Percentiles rank a stretch among this genome's conserved stretches.
These are phyloP conservation scores for Clarireedia homoeocarpa DNA, from an alignment of 2,329 filamentous ascomycete species.

Conservation along the genomic window DNA sequence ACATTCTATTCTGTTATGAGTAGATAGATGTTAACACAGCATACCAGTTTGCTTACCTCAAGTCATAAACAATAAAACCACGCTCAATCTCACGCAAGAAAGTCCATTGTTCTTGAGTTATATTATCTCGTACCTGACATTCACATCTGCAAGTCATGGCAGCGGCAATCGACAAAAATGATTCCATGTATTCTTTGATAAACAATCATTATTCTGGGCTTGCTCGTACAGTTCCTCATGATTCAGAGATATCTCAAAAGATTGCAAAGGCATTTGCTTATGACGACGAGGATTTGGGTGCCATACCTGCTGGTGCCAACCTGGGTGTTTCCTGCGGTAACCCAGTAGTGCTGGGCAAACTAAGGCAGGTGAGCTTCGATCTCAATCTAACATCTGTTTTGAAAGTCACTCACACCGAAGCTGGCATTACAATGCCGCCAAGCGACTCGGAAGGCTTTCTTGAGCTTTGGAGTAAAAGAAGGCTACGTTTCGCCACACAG, in stretches of 20 bases:
- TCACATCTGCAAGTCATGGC: neutral
- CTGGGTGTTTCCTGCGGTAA: constrained; percentile 21
- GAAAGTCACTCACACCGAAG: no score
- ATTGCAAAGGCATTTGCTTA: neutral
- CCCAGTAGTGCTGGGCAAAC: constrained; percentile 13
- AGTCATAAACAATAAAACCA: no score
- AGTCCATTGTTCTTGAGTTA: no score
- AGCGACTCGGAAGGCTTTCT: neutral
- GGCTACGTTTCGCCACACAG: no score
- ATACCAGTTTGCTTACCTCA: no score
- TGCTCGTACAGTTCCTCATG: neutral
- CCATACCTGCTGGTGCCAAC: constrained; percentile 18
- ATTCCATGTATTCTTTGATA: neutral
- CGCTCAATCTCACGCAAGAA: no score
- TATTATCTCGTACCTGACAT: no score
- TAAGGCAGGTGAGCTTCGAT: constrained; percentile 33
- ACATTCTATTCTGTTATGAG: no score
- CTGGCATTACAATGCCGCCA: no score
- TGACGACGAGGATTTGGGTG: neutral
- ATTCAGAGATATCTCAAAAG: neutral
- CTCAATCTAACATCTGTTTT: constrained; percentile 24
- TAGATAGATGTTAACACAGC: no score
- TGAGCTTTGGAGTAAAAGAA: no score
- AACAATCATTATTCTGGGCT: neutral
- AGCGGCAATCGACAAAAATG: neutral